Evolutionary conservation across 75 land plant genomes (phyloP), one percentile per base, ranked within the genome.

Genomic region (Adiantum capillusveneris): DNA sequence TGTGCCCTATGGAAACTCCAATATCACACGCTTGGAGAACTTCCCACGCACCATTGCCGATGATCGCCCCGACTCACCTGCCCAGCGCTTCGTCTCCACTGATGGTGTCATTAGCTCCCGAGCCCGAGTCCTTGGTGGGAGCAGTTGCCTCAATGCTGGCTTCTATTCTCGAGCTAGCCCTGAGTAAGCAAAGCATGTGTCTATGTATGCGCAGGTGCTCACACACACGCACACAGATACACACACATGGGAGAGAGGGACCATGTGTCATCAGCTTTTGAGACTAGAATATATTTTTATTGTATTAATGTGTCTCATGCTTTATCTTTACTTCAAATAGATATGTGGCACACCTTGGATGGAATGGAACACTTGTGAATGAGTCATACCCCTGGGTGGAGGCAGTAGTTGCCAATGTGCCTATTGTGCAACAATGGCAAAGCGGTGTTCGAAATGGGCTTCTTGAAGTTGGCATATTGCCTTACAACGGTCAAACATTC

Each of bases 111-210:
- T 81, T 13, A 87, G 84, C 54, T 41, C 87, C 0, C 57, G 96
- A 12, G 90, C 75, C 2, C 65, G 96, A 13, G 88, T 90, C 16
- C 62, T 90, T 53, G 96, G 96, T 11, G 96, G 96, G 9, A 86
- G 92, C 1, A 65, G 78, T 36, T 68, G 77, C 76, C 62, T 90
- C 37, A 87, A 90, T 44, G 96, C 96, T 1, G 96, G 96, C 29
- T 90, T 90, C 66, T 90, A 84, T 70, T 74, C 75, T 2, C 68
- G 87, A 17, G 87, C 96, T 0, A 77, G 80, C 67, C 51, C 84
- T 0, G 60, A 56, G 69, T 86, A 39, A 34, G 37, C 9, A 9
- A 34, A 34, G 9, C n/a, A n/a, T n/a, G n/a, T n/a, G n/a, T n/a
- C 16, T n/a, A n/a, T n/a, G n/a, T n/a, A n/a, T n/a, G n/a, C n/a